A percentile compares a stretch with the other conserved stretches of the same genome.
Evolutionary conservation across 2,329 filamentous ascomycete species (phyloP).

Genomic region (Exophiala viscosa): DNA sequence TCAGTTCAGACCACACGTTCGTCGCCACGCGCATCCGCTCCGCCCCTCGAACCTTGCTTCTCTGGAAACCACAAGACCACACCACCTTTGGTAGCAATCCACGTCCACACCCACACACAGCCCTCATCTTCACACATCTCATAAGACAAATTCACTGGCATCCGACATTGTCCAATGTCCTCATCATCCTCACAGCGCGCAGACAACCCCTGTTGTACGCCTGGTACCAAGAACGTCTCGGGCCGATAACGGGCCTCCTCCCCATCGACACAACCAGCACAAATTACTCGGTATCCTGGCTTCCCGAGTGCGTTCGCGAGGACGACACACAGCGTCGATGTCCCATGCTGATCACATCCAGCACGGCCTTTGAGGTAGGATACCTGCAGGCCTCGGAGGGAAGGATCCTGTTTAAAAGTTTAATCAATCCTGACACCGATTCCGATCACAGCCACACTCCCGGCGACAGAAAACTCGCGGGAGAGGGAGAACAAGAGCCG

Average conservation of each 20-base stretch:
- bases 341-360: constrained; percentile 16
- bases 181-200: constrained; percentile 20
- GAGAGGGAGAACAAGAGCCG: not conserved
- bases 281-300: constrained; percentile 16
- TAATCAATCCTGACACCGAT: constrained; percentile 1
- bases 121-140: constrained; percentile 18
- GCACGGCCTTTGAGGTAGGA: constrained; percentile 9
- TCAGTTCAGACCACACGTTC: constrained; percentile 17
- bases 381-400: constrained; percentile 5
- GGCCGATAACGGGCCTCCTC: constrained; percentile 9
- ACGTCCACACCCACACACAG: constrained; percentile 3
- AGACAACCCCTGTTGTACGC: constrained; percentile 14
- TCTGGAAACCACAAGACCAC: constrained; percentile 17
- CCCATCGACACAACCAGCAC: constrained; percentile 9
- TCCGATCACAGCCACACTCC: not conserved
- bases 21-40: constrained; percentile 18
- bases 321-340: not conserved
- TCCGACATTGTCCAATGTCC: constrained; percentile 13
- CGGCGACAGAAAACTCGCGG: not conserved
- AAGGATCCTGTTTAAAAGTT: constrained; percentile 13
- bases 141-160: constrained; percentile 23
- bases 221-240: constrained; percentile 14
- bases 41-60: constrained; percentile 14
- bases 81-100: not conserved
- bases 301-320: constrained; percentile 6